A percentile compares a stretch with the other conserved stretches of the same genome.
Evolutionary conservation across 176 grass and related monocot genomes (phyloP).

Genomic region (Eragrostis nindensis): DNA sequence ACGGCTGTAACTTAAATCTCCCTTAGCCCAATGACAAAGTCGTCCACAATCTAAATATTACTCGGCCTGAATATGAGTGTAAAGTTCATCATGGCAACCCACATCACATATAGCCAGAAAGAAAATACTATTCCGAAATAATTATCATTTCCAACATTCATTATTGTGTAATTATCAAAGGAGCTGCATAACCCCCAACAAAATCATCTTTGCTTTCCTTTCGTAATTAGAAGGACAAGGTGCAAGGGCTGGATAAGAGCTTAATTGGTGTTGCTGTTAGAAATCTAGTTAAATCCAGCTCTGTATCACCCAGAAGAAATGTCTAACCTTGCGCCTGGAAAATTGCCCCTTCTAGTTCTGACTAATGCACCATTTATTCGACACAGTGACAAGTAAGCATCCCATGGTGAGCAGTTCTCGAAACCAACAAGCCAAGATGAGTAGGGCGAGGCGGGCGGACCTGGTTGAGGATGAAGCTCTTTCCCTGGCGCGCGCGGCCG

Average conservation of each 20-base stretch:
- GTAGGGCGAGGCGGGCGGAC: constrained; percentile 16
- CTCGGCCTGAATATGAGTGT: background rate
- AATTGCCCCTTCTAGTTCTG: background rate
- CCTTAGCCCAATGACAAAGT: background rate
- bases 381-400: too few species aligned
- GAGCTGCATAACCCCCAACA: background rate
- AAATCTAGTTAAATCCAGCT: background rate
- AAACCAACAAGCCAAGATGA: background rate
- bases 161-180: background rate
- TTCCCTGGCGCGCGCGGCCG: constrained; percentile 78
- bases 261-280: background rate
- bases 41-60: background rate
- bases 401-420: too few species aligned
- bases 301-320: background rate
- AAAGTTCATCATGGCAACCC: background rate
- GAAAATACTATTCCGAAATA: background rate
- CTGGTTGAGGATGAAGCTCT: constrained; percentile 88
- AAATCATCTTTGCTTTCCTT: background rate
- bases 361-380: too few species aligned
- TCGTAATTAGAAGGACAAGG: too few species aligned
- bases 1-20: background rate
- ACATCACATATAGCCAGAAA: background rate
- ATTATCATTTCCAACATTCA: background rate
- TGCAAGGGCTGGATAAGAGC: too few species aligned
- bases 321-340: background rate